Evolutionary conservation across 1,284 basidiomycete species (phyloP), one percentile per base, ranked within the genome.

Genomic region (Apiotrichum domesticum): DNA sequence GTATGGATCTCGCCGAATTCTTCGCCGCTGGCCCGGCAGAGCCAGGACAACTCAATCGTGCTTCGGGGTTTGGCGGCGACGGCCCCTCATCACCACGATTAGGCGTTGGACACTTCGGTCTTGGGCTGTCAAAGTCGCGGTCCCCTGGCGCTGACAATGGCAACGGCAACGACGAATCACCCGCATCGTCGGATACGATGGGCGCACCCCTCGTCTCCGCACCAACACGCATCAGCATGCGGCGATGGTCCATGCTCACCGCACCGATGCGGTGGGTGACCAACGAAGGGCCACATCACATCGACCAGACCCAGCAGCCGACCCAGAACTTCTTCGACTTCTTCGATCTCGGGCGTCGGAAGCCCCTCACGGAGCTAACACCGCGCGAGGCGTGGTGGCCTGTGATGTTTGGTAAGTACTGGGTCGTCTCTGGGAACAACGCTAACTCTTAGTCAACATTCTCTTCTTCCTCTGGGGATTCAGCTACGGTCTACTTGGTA

Each of bases 401-500:
- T 1, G 63, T 75, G n/a, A 48, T 74, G 40, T 73, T 72, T 51
- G 66, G 65, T 70, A 39, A 54, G 66, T 64, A n/a, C 6, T 3
- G 15, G 13, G 5, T 32, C 2, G 14, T 4, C 46, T 11, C 1
- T 10, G 6, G 7, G 4, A 1, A 10, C 5, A 35, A 3, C 11
- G 29, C 51, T 35, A 11, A 35, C 62, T 6, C 46, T 3, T 33
- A 65, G 75, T 71, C 3, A 70, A 69, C 32, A 69, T 64, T 39
- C 67, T 77, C 33, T 75, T 75, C 65, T 70, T 73, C 61, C 57
- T 74, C 6, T 77, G 75, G 75, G 75, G 75, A 6, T 74, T 75
- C 60, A 66, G 67, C 10, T 75, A 75, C 50, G 74, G 75, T 15
- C 63, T 77, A 3, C 59, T 77, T 3, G 74, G 73, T 1, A 73